Evolutionary conservation across 2,329 filamentous ascomycete species (phyloP), one percentile per base, ranked within the genome.

Genomic region (Colletotrichum sp.): DNA sequence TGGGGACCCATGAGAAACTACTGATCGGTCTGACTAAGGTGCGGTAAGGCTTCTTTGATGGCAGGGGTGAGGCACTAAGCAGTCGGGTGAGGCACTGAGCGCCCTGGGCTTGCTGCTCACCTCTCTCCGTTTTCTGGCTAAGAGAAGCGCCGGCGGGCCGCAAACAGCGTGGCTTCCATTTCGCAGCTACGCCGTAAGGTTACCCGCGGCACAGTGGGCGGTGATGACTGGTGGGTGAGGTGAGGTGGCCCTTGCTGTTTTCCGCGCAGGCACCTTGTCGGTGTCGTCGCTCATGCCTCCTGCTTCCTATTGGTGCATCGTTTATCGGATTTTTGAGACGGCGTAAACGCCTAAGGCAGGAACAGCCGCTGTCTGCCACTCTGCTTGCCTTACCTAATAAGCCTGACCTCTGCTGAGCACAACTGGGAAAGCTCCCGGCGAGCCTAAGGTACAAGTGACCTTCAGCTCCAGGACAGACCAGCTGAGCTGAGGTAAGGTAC

Each of bases 61-160:
- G 55, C 55, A 59, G 55, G 55, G 55, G 55, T 26, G 24, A 59
- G 15, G 86, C 84, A 85, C 81, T 96, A 95, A 79, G 96, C 97
- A 83, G 99, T 39, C 36, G 36, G 15, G 16, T 44, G 39, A 44
- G 39, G 39, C 39, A 49, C 5, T 49, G 39, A n/a, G 36, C 16
- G 36, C 44, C 10, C 44, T 21, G 44, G 44, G 44, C 44, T 52
- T 52, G n/a, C 44, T 39, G 34, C 34, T 71, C 21, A 39, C 28
- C 16, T 49, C 26, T 55, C 65, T 76, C 73, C 73, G 73, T 76
- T 65, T 65, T 73, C 64, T 69, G 69, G 70, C 73, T 30, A 30
- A 76, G 36, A 64, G 44, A 76, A 64, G 73, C 73, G 70, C 69
- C 32, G 28, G 64, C 73, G 70, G 70, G 63, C 73, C 69, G 73